Conservation (phyloP, 2,329 filamentous ascomycete genomes). For the Trichoderma sp. region DNA sequence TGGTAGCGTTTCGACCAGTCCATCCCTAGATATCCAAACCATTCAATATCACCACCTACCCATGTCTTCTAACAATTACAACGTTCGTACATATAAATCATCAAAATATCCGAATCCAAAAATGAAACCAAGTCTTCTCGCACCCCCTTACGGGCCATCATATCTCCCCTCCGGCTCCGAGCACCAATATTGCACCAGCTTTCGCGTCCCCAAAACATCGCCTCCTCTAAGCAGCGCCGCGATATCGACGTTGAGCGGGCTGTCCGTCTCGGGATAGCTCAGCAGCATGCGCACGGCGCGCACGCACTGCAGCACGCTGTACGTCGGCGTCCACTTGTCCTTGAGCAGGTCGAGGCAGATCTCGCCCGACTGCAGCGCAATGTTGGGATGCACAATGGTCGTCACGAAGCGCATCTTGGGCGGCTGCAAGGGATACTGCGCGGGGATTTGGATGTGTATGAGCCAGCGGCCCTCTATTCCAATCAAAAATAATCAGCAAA, state of each 20-base stretch:
- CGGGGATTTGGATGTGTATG: conserved; percentile 71
- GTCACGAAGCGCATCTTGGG: conserved; percentile 81
- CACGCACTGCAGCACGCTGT: conserved; percentile 73
- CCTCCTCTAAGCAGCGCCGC: conserved; percentile 67
- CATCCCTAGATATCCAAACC: neutral
- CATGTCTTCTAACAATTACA: neutral
- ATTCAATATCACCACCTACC: neutral
- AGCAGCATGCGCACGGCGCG: conserved; percentile 68
- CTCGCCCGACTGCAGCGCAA: conserved; percentile 68
- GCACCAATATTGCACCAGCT: conserved; percentile 71
- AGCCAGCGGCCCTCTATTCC: conserved; percentile 71
- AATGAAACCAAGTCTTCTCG: neutral
- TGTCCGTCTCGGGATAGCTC: conserved; percentile 65
- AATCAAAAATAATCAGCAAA: neutral
- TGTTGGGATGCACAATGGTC: conserved; percentile 81
- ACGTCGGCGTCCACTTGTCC: conserved; percentile 79
- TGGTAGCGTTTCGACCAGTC: neutral
- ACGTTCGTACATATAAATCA: neutral
- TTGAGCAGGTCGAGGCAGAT: conserved; percentile 89
- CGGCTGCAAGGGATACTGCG: conserved; percentile 73
- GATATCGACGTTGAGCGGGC: conserved; percentile 75
- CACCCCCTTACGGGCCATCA: conserved; percentile 32
- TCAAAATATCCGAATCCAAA: neutral
- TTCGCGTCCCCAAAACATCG: conserved; percentile 65
- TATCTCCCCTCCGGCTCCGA: conserved; percentile 37